Conservation (phyloP, 2,329 filamentous ascomycete genomes). For the Pseudogymnoascus sp. region DNA sequence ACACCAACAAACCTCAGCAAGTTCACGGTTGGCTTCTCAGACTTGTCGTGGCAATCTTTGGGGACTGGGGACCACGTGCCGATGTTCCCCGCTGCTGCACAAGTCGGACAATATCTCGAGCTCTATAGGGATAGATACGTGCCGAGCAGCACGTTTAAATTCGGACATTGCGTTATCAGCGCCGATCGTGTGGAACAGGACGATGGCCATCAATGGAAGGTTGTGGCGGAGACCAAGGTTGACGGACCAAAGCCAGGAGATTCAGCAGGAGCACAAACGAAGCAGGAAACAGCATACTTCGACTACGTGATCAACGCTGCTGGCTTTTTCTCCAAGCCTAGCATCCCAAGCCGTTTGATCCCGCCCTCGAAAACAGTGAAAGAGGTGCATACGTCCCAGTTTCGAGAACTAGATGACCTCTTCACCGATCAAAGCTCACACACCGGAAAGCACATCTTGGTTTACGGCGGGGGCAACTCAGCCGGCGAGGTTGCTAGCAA, state of each 20-base stretch:
- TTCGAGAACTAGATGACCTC: background rate
- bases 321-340: background rate
- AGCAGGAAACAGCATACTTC: background rate
- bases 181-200: background rate
- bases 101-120: constrained; percentile 14
- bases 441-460: background rate
- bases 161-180: background rate
- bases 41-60: constrained; percentile 11
- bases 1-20: constrained; percentile 13
- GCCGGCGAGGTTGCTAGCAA: constrained; percentile 10
- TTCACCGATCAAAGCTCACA: background rate
- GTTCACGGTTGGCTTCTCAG: constrained; percentile 15
- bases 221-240: background rate
- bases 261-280: background rate
- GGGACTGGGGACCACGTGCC: background rate
- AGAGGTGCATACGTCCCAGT: background rate
- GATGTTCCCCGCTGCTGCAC: background rate
- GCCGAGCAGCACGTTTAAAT: background rate
- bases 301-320: background rate
- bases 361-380: background rate
- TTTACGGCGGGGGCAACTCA: constrained; percentile 13
- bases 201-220: background rate
- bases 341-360: background rate
- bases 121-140: background rate
- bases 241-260: background rate